Percentiles rank a stretch among this genome's conserved stretches.
These are phyloP conservation scores for Diaporthe vaccinii DNA, from an alignment of 2,329 filamentous ascomycete genomes.

Conservation along the genomic window DNA sequence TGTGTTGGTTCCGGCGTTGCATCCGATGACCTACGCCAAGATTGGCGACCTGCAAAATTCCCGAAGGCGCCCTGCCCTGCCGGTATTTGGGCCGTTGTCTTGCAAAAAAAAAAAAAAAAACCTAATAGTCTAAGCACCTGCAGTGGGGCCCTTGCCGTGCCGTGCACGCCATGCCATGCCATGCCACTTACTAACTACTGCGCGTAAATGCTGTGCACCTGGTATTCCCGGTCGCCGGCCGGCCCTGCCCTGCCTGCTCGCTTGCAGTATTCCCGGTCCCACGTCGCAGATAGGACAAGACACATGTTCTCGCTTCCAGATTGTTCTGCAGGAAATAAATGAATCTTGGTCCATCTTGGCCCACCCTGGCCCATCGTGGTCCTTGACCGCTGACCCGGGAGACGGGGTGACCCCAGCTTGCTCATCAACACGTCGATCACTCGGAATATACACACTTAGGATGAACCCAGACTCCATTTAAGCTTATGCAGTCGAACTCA, in stretches of 20 bases:
- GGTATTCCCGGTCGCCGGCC: slow-evolving; percentile 21
- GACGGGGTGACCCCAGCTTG: slow-evolving; percentile 21
- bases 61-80: slow-evolving; percentile 25
- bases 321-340: not conserved
- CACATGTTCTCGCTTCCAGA: slow-evolving; percentile 16
- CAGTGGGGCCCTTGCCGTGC: slow-evolving; percentile 11
- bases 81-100: slow-evolving; percentile 29
- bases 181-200: not conserved
- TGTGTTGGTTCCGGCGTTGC: slow-evolving; percentile 11
- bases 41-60: slow-evolving; percentile 21
- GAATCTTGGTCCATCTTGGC: not conserved
- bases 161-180: not conserved
- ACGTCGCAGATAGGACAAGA: slow-evolving; percentile 9
- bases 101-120: too few relatives aligned
- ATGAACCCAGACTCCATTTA: slow-evolving; percentile 22
- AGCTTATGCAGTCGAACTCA: slow-evolving; percentile 27
- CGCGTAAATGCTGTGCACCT: not conserved
- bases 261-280: slow-evolving; percentile 17
- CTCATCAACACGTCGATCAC: slow-evolving; percentile 21
- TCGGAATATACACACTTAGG: not conserved
- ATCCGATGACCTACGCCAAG: slow-evolving; percentile 37
- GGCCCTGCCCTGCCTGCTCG: not conserved
- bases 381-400: slow-evolving; percentile 33
- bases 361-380: not conserved
- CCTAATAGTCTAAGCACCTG: slow-evolving; percentile 8